Percentiles rank a stretch among this genome's conserved stretches.
Evolutionary conservation across 148 eudicot genomes (phyloP).

Genomic region (Persicaria maculosa): DNA sequence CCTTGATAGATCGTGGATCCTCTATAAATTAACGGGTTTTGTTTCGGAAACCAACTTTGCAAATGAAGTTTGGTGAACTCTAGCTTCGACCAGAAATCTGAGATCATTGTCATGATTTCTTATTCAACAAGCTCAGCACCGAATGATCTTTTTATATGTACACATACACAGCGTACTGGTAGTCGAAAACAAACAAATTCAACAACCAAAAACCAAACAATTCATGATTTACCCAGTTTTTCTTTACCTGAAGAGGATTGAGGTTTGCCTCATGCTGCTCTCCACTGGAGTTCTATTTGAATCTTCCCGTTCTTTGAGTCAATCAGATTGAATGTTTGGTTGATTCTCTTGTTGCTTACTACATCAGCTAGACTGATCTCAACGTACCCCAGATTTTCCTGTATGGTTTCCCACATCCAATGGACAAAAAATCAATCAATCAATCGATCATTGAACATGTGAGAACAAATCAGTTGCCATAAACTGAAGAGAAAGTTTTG

Average conservation of each 20-base stretch:
- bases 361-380: constrained; percentile 32
- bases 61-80: no score
- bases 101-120: no score
- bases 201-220: not conserved
- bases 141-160: no score
- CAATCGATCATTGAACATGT: no score
- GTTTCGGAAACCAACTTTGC: no score
- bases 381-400: constrained; percentile 27
- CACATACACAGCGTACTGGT: no score
- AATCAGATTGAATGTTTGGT: constrained; percentile 31
- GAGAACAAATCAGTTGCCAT: no score
- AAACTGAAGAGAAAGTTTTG: no score
- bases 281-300: constrained; percentile 36
- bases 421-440: not conserved
- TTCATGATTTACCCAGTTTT: not conserved
- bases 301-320: constrained; percentile 35
- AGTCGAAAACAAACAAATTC: not conserved
- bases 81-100: no score
- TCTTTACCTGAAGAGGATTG: not conserved
- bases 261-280: constrained; percentile 20
- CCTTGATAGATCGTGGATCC: no score
- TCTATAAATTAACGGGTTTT: no score
- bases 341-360: constrained; percentile 33
- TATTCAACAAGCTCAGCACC: no score
- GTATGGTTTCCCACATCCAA: not conserved